phyloP scores from a whole-genome alignment of 495 filamentous ascomycete genomes.

The Choiromyces venosus region DNA sequence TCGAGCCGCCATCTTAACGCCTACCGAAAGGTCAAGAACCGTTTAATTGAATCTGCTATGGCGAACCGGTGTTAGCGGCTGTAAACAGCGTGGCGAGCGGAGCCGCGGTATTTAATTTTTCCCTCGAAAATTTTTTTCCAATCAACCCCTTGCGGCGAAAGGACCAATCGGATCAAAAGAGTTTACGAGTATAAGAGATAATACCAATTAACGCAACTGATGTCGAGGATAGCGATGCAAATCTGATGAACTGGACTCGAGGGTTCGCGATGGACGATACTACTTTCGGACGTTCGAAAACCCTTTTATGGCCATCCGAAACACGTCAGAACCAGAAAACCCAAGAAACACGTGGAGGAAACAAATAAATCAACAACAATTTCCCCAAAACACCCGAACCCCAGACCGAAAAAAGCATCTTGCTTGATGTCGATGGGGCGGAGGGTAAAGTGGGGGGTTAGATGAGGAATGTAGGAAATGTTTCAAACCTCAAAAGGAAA shows the following conservation, averaged over 20 bases:
- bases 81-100: slow-evolving; percentile 26
- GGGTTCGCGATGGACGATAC: slow-evolving; percentile 27
- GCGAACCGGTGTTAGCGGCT: slow-evolving; percentile 11
- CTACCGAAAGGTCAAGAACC: slow-evolving; percentile 5
- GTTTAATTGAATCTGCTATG: slow-evolving; percentile 8
- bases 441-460: slow-evolving; percentile 22
- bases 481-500: slow-evolving; percentile 19
- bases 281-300: slow-evolving; percentile 17
- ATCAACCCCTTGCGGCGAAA: neutral
- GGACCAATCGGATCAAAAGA: slow-evolving; percentile 18
- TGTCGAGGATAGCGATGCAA: slow-evolving; percentile 16
- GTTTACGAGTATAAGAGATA: slow-evolving; percentile 21
- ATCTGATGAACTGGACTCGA: slow-evolving; percentile 25
- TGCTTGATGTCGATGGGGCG: slow-evolving; percentile 6
- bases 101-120: slow-evolving; percentile 12
- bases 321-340: slow-evolving; percentile 38
- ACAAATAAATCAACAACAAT: slow-evolving; percentile 35
- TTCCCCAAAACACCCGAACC: slow-evolving; percentile 1
- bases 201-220: slow-evolving; percentile 23
- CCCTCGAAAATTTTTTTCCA: neutral
- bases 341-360: slow-evolving; percentile 37
- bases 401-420: neutral
- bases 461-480: slow-evolving; percentile 24
- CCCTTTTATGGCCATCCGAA: slow-evolving; percentile 37
- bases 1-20: slow-evolving; percentile 38